Evolutionary conservation across 2,329 filamentous ascomycete species (phyloP).

Genomic region (Tolypocladium endophyticum): DNA sequence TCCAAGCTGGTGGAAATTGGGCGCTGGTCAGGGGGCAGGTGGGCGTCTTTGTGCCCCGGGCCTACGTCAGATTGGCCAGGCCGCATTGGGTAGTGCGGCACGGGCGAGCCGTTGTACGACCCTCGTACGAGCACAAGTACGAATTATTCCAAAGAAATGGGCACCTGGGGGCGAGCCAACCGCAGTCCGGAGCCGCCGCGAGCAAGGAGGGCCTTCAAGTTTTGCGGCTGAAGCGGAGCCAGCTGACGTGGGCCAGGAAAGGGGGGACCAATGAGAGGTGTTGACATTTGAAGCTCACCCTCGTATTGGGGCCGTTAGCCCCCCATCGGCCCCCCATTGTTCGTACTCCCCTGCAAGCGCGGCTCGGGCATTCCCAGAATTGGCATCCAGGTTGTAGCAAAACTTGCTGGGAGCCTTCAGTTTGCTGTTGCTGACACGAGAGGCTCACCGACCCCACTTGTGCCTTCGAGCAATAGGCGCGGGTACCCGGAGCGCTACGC

Average conservation of each 20-base stretch:
- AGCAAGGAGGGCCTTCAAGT: background rate
- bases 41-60: background rate
- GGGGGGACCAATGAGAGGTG: background rate
- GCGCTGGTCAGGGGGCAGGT: background rate
- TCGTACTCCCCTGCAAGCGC: background rate
- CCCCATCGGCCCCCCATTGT: too few species aligned
- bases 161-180: background rate
- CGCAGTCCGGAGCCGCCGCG: background rate
- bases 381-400: background rate
- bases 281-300: too few species aligned
- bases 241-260: background rate
- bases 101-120: background rate
- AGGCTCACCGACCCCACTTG: too few species aligned
- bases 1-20: background rate
- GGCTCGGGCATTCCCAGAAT: background rate
- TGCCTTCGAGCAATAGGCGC: too few species aligned
- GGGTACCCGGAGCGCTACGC: too few species aligned
- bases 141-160: too few species aligned
- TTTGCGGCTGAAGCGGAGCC: background rate
- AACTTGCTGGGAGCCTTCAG: too few species aligned
- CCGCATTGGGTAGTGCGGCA: background rate
- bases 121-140: background rate
- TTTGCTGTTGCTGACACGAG: too few species aligned
- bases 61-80: background rate
- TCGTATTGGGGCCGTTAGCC: too few species aligned